These are phyloP conservation scores for Canavalia gladiata DNA, from an alignment of 306 rosid genomes.

Conservation along the genomic window DNA sequence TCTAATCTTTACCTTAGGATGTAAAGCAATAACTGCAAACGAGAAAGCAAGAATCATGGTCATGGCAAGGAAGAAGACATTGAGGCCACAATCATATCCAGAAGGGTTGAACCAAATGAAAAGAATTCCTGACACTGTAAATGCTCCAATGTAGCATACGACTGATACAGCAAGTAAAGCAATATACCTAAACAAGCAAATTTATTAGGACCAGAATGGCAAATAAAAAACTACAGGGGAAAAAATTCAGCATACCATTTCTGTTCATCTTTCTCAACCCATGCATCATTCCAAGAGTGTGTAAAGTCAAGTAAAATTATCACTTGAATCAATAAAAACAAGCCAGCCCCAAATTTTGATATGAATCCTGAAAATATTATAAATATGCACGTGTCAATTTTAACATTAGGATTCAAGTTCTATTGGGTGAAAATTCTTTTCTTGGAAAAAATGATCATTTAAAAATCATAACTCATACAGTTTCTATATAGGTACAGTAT, in stretches of 20 bases:
- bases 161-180: slow-evolving; percentile 86
- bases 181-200: slow-evolving; percentile 74
- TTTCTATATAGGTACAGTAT: not conserved
- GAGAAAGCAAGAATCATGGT: slow-evolving; percentile 84
- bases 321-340: slow-evolving; percentile 93
- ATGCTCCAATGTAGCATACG: slow-evolving; percentile 89
- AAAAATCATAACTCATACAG: slow-evolving; percentile 18
- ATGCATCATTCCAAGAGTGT: slow-evolving; percentile 93
- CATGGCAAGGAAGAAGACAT: slow-evolving; percentile 91
- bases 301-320: slow-evolving; percentile 84
- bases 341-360: slow-evolving; percentile 94
- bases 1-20: slow-evolving; percentile 74
- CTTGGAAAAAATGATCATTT: not conserved
- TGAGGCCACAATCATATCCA: slow-evolving; percentile 91
- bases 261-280: slow-evolving; percentile 96
- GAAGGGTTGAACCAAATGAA: slow-evolving; percentile 97
- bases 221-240: slow-evolving; percentile 23
- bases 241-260: slow-evolving; percentile 69
- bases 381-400: slow-evolving; percentile 26
- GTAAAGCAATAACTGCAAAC: slow-evolving; percentile 77
- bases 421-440: not conserved
- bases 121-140: slow-evolving; percentile 72
- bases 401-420: slow-evolving; percentile 28
- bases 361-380: slow-evolving; percentile 63
- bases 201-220: slow-evolving; percentile 41